Base-by-base conservation (phyloP, 2,329 filamentous ascomycete genomes). In the Ophiostoma sp. region DNA sequence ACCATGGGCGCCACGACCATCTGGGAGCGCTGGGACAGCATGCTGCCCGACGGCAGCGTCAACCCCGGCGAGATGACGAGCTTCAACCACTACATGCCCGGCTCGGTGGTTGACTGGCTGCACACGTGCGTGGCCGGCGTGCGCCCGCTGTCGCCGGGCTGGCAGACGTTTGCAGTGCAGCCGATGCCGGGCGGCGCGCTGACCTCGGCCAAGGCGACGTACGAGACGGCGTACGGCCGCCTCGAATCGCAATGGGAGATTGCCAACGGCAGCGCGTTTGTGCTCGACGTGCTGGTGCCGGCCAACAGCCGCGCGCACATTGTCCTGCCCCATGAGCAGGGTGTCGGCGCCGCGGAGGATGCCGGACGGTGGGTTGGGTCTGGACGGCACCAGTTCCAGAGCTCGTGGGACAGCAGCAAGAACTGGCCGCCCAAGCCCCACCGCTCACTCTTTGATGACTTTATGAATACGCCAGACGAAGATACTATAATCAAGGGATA, bases 11-110 rank as follows among this genome's bases (percentile, higher is more conserved):
- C 77, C 5, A 81, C 80, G 1, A 81, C 79, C 0, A 64, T 72
- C 17, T 82, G 80, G 80, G 80, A 81, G 74, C 77, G 80, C n/a
- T 81, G 80, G 80, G 78, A 82, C 70, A 77, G 76, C 54, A 76
- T 81, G 74, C 72, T 80, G 33, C 76, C 78, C 0, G 76, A 81
- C 69, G 79, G 78, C 1, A 74, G 68, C 2, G 75, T 81, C 67
- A 81, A 81, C 70, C 76, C 79, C 1, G 77, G 79, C 7, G 71
- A 76, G 27, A 81, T 81, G 80, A 82, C 79, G 0, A 79, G 77
- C 68, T 79, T 80, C 73, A 80, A 82, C 73, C 80, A 82, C 73
- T 81, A 81, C 70, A 78, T 80, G 1, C 77, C 80, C 52, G 80
- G 80, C 8, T 31, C 69, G 7, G 69, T 70, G n/a, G n/a, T 62